Percentiles rank a stretch among this genome's conserved stretches.
Conservation (phyloP, 805 yeast genomes). For the Candida insectorum region DNA sequence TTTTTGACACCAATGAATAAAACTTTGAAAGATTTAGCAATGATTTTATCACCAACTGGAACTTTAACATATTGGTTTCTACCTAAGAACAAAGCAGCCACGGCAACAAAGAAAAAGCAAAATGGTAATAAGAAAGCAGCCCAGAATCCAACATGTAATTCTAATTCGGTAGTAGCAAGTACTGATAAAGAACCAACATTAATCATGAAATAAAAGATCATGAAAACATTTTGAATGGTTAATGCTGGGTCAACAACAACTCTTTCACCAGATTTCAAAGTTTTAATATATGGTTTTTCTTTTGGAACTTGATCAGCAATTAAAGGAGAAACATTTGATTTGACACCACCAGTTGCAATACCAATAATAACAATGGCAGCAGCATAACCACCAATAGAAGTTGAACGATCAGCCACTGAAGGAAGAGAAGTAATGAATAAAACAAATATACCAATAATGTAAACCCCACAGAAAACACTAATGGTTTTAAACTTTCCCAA, state of each 20-base stretch:
- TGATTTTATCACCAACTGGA: conserved; percentile 60
- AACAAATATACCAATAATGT: conserved; percentile 59
- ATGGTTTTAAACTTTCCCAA: conserved; percentile 73
- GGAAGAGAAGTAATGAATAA: conserved; percentile 71
- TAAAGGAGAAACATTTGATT: conserved; percentile 70
- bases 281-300: conserved; percentile 35
- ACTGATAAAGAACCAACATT: conserved; percentile 74
- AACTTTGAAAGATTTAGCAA: conserved; percentile 49
- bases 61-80: conserved; percentile 52
- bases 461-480: conserved; percentile 54
- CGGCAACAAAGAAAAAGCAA: conserved; percentile 51
- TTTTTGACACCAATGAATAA: conserved; percentile 43
- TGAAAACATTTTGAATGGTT: conserved; percentile 70
- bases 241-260: conserved; percentile 58
- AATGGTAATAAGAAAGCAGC: conserved; percentile 74
- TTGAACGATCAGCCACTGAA: conserved; percentile 42
- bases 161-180: conserved; percentile 74
- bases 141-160: conserved; percentile 63
- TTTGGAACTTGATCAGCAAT: conserved; percentile 61
- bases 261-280: conserved; percentile 37
- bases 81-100: conserved; percentile 51
- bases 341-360: conserved; percentile 78
- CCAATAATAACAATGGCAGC: conserved; percentile 61
- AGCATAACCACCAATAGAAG: conserved; percentile 63
- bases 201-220: conserved; percentile 73